phyloP scores from a whole-genome alignment of 1,139 yeast species.

The Saccharomyces hybrid region DNA sequence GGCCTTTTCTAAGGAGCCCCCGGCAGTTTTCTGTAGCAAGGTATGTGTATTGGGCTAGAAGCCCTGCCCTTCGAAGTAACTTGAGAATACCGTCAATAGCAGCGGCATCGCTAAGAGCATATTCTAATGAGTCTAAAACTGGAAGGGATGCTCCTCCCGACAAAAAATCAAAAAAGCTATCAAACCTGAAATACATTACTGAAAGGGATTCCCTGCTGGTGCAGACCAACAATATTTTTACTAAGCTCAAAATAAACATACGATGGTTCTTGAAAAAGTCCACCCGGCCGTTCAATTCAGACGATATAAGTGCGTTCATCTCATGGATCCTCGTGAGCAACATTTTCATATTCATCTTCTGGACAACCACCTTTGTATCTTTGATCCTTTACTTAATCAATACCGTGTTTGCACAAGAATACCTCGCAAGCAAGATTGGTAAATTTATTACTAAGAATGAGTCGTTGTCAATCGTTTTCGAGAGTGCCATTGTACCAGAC shows the following conservation, averaged over 20 bases:
- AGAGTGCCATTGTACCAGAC: conserved; percentile 89
- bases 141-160: background rate
- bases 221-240: conserved; percentile 18
- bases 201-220: conserved; percentile 25
- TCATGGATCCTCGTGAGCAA: conserved; percentile 91
- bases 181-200: conserved; percentile 14
- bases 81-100: background rate
- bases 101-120: background rate
- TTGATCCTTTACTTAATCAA: conserved; percentile 68
- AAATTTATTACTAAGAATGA: conserved; percentile 77
- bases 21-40: background rate
- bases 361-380: conserved; percentile 86
- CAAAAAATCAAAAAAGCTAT: background rate
- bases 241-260: conserved; percentile 42
- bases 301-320: conserved; percentile 80
- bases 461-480: conserved; percentile 82
- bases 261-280: conserved; percentile 64
- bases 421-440: conserved; percentile 74
- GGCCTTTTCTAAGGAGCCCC: background rate
- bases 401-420: conserved; percentile 85
- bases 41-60: background rate
- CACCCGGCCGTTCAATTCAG: conserved; percentile 71
- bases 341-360: conserved; percentile 64
- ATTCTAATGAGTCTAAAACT: background rate
- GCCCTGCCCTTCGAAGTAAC: background rate